Percentiles rank a stretch among this genome's conserved stretches.
Conservation (phyloP, 176 grass and related monocot genomes). For the Cymbopogon citratus region DNA sequence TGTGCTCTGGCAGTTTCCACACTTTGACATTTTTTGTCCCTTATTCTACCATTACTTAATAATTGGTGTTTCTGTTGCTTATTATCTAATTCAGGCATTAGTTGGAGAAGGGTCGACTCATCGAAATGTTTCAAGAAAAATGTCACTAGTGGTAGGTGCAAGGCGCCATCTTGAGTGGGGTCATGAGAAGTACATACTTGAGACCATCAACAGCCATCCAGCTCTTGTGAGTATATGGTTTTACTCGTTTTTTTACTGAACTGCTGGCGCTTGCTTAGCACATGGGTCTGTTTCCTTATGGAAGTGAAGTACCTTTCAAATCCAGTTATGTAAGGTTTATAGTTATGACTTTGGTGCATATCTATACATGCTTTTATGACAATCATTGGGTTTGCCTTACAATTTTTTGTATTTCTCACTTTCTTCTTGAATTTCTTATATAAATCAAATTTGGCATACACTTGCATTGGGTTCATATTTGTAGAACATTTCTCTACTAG, state of each 20-base stretch:
- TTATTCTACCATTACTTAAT: constrained; percentile 4
- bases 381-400: not conserved
- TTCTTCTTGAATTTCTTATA: not conserved
- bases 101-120: constrained; percentile 61
- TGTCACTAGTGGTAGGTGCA: constrained; percentile 76
- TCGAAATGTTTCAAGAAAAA: constrained; percentile 72
- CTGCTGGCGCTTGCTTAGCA: not conserved
- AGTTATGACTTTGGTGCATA: constrained; percentile 17
- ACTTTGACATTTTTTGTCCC: not conserved
- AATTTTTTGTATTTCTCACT: not conserved
- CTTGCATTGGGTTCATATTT: not conserved
- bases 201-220: constrained; percentile 81
- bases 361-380: not conserved
- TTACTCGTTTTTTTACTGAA: constrained; percentile 7
- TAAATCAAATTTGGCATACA: not conserved
- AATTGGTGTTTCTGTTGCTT: constrained; percentile 10
- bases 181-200: constrained; percentile 92
- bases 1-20: not conserved
- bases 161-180: constrained; percentile 93
- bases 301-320: not conserved
- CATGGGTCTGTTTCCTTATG: not conserved
- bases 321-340: constrained; percentile 21
- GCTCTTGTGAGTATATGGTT: constrained; percentile 52
- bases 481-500: not conserved
- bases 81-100: constrained; percentile 63